Percentiles rank a stretch among this genome's conserved stretches.
These are phyloP conservation scores for Camelina neglecta DNA, from an alignment of 345 rosid genomes.

Conservation along the genomic window DNA sequence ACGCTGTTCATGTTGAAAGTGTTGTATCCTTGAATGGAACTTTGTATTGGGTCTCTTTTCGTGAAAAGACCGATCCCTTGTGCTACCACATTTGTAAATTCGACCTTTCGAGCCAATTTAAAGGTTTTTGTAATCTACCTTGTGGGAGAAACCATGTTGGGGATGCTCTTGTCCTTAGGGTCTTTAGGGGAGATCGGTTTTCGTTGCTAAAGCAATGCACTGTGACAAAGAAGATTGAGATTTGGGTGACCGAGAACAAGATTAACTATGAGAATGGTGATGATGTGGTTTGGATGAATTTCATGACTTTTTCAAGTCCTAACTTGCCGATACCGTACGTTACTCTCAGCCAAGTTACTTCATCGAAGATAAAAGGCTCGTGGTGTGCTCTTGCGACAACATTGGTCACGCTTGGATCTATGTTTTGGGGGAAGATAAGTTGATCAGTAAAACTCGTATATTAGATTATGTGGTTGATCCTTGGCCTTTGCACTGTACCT, in stretches of 20 bases:
- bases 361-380: not conserved
- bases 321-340: not conserved
- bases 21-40: slow-evolving; percentile 9
- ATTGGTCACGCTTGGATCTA: not conserved
- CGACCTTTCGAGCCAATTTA: not conserved
- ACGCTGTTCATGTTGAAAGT: not conserved
- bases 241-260: not conserved
- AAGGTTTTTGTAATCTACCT: slow-evolving; percentile 2
- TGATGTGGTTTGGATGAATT: not conserved
- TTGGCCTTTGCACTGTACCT: not conserved
- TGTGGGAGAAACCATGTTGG: not conserved
- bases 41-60: not conserved
- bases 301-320: not conserved
- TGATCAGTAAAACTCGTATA: not conserved
- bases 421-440: not conserved
- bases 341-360: not conserved
- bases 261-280: not conserved
- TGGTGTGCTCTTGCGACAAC: not conserved
- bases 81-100: not conserved
- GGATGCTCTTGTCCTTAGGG: not conserved
- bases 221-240: not conserved
- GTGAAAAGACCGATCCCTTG: not conserved
- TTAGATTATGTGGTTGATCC: not conserved
- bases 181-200: not conserved
- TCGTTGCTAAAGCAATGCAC: not conserved